phyloP scores from a whole-genome alignment of 2,329 filamentous ascomycete species.

The Chaetomiaceae sp. region DNA sequence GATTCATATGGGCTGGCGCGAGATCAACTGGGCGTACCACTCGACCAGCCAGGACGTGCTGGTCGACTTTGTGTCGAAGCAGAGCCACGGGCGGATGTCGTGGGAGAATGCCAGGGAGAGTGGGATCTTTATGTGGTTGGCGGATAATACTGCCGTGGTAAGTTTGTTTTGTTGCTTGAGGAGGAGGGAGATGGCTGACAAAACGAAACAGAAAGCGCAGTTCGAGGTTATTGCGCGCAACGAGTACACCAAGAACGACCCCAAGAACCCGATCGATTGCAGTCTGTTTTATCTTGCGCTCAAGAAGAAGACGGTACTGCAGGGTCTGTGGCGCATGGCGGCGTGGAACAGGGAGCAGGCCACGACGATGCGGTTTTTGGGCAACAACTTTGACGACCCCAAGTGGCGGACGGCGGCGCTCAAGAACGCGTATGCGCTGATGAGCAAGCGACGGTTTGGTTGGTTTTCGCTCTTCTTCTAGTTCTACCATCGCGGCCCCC shows the following conservation, averaged over 20 bases:
- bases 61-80: conserved; percentile 72
- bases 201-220: conserved; percentile 55
- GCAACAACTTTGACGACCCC: conserved; percentile 84
- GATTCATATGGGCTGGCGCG: conserved; percentile 66
- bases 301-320: conserved; percentile 81
- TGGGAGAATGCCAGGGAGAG: conserved; percentile 85
- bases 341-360: conserved; percentile 81
- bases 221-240: conserved; percentile 90
- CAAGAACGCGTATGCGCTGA: conserved; percentile 93
- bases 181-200: not conserved
- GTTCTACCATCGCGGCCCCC: too few relatives aligned
- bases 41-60: conserved; percentile 86
- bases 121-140: conserved; percentile 93
- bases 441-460: conserved; percentile 87
- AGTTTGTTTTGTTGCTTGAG: conserved; percentile 30
- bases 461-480: conserved; percentile 27
- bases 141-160: conserved; percentile 71
- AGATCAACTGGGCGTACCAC: conserved; percentile 83
- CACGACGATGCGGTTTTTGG: conserved; percentile 71
- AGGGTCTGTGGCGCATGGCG: conserved; percentile 93
- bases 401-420: conserved; percentile 85
- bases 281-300: conserved; percentile 88
- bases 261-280: conserved; percentile 87
- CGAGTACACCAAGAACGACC: conserved; percentile 83
- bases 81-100: conserved; percentile 72